Evolutionary conservation across 192 early-diverging fungal genomes (phyloP).

Genomic region (Entophlyctis luteolus): DNA sequence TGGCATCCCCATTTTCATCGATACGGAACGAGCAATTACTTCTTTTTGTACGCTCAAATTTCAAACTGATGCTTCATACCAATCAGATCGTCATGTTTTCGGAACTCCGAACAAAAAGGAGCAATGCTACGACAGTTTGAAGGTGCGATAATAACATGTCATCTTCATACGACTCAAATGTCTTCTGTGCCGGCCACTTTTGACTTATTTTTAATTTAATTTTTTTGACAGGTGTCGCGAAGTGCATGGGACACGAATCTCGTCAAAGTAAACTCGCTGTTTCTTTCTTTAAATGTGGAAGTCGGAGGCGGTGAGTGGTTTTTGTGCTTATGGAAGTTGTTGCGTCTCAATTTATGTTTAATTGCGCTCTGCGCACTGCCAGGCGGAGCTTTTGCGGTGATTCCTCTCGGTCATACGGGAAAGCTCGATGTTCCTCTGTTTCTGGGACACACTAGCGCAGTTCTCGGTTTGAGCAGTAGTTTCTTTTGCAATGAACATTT

Average conservation of each 20-base stretch:
- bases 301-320: slow-evolving; percentile 44
- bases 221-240: slow-evolving; percentile 58
- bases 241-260: slow-evolving; percentile 98
- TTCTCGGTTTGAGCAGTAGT: slow-evolving; percentile 48
- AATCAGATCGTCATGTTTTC: slow-evolving; percentile 79
- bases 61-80: not conserved
- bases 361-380: not conserved
- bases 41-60: not conserved
- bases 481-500: not conserved
- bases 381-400: slow-evolving; percentile 97
- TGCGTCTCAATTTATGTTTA: not conserved
- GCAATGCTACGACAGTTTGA: slow-evolving; percentile 88
- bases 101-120: slow-evolving; percentile 87
- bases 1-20: not conserved
- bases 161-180: no score
- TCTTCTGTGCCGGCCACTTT: not conserved
- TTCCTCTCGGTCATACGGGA: slow-evolving; percentile 74
- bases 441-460: slow-evolving; percentile 87
- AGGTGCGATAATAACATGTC: slow-evolving; percentile 29
- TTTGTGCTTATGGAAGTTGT: no score
- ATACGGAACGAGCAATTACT: not conserved
- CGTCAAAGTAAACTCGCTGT: slow-evolving; percentile 88
- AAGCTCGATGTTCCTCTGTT: slow-evolving; percentile 91
- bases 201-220: not conserved
- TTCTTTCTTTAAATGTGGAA: slow-evolving; percentile 57